Base-by-base conservation (phyloP, 1,284 basidiomycete species). In the Ceratobasidium sp. region DNA sequence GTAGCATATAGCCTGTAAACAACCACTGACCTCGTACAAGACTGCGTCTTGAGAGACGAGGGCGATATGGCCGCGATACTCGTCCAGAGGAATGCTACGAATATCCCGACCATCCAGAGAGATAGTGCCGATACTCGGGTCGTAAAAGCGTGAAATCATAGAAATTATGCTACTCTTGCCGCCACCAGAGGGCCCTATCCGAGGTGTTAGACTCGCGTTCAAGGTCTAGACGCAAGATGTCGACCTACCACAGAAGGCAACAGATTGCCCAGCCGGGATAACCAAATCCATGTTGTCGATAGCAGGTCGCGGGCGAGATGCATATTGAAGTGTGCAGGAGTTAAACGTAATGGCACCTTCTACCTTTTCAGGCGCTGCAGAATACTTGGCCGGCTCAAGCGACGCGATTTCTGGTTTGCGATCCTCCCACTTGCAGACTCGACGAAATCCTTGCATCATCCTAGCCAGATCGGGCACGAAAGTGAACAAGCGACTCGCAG, bases 1-100 rank as follows among this genome's bases (percentile, higher is more conserved):
- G 44, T 46, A 42, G 39, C 33, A 63, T 63, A 63, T 10, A 51
- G 26, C 23, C 46, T 68, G 26, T 18, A 42, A 42, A 53, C 40
- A 26, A 64, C 15, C 18, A 42, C 69, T 42, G 12, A 71, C 73
- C 69, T 83, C 84, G 81, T 86, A 87, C 28, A 88, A 80, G 23
- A 86, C 84, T 0, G 87, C 84, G 61, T 87, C 86, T 77, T 88
- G 87, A 51, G 85, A 85, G 51, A 88, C 87, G 71, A 86, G 85
- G 2, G 86, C 86, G 82, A 87, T 86, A 75, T 83, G 81, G 23
- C 79, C 80, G 13, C 86, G 83, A 28, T 85, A 82, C 10, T 83
- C 79, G 10, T 83, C 80, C 33, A 87, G 76, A 20, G 84, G 82
- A 15, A 85, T 82, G 23, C 81, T 77, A 3, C 85, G 84, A 64